phyloP scores from a whole-genome alignment of 257 asterid genomes.

The Dorcoceras hygrometricum region DNA sequence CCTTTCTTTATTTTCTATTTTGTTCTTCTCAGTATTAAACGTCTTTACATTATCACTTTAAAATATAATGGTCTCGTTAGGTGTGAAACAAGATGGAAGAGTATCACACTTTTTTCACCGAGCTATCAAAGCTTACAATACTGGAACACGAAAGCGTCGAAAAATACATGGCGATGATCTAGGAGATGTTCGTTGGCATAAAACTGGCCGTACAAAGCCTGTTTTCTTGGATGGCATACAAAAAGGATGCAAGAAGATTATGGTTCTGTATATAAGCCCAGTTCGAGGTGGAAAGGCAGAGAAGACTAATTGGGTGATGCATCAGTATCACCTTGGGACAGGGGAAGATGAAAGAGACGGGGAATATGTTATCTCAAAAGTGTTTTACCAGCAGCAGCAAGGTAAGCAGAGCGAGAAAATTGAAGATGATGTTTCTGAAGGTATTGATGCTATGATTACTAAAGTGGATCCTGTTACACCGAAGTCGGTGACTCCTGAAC shows the following conservation, averaged over 20 bases:
- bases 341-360: constrained; percentile 91
- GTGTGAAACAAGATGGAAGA: constrained; percentile 92
- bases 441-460: constrained; percentile 19
- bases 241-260: constrained; percentile 90
- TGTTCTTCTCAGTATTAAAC: not conserved
- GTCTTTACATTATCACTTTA: not conserved
- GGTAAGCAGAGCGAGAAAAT: constrained; percentile 47
- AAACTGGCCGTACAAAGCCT: constrained; percentile 93
- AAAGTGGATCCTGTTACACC: constrained; percentile 87
- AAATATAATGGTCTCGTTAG: constrained; percentile 33
- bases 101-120: constrained; percentile 87
- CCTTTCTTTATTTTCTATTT: not conserved
- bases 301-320: constrained; percentile 99
- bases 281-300: constrained; percentile 78
- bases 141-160: constrained; percentile 91
- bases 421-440: constrained; percentile 51
- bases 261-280: constrained; percentile 81
- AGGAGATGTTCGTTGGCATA: constrained; percentile 97
- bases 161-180: constrained; percentile 67
- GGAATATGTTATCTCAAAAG: constrained; percentile 78
- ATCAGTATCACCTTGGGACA: constrained; percentile 88
- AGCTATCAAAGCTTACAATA: constrained; percentile 89
- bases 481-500: constrained; percentile 68
- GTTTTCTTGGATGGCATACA: constrained; percentile 76
- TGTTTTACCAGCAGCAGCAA: constrained; percentile 87